Evolutionary conservation across 1,284 basidiomycete species (phyloP).

Genomic region (Fereydounia khargensis): DNA sequence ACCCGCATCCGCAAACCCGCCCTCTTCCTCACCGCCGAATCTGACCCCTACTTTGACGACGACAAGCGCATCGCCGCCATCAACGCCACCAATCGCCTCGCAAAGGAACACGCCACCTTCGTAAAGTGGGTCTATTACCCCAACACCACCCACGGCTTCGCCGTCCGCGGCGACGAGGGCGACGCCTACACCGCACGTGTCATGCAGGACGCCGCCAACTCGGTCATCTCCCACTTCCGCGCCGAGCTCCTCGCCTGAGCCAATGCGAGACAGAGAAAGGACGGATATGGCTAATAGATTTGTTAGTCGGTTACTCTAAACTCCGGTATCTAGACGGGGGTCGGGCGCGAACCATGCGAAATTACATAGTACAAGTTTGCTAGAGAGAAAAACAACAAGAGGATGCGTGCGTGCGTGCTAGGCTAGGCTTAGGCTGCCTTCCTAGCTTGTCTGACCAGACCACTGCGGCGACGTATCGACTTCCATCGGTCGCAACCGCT

Average conservation of each 20-base stretch:
- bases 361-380: no score
- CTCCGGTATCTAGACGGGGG: no score
- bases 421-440: no score
- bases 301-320: no score
- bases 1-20: slow-evolving; percentile 6
- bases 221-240: slow-evolving; percentile 5
- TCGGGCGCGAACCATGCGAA: no score
- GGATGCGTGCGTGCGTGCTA: no score
- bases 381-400: no score
- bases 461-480: no score
- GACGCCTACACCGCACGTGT: slow-evolving; percentile 8
- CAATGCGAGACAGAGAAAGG: no score
- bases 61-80: slow-evolving; percentile 9
- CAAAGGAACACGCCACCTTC: slow-evolving; percentile 6
- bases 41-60: slow-evolving; percentile 6
- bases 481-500: no score
- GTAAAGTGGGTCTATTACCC: slow-evolving; percentile 11
- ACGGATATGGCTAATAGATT: no score
- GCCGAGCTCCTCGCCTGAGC: slow-evolving; percentile 1
- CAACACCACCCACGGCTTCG: slow-evolving; percentile 10
- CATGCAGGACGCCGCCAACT: slow-evolving; percentile 8
- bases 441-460: no score
- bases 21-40: slow-evolving; percentile 13
- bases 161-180: slow-evolving; percentile 11
- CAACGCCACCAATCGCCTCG: slow-evolving; percentile 4